phyloP scores from a whole-genome alignment of 495 filamentous ascomycete species.

The Neurospora sublineolata region DNA sequence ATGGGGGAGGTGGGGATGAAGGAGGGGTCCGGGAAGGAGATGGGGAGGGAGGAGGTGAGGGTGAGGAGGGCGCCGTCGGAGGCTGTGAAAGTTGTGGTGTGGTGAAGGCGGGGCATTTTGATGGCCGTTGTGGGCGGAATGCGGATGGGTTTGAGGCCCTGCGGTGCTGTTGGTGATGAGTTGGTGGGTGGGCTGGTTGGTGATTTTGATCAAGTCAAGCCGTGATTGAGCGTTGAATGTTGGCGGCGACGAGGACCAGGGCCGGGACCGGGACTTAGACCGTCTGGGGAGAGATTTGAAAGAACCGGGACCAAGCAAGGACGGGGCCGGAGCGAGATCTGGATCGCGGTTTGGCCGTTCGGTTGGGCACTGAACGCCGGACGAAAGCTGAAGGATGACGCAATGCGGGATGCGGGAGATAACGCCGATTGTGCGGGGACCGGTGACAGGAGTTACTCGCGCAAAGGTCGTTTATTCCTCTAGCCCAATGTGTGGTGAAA shows the following conservation, averaged over 20 bases:
- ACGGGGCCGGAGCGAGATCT: neutral
- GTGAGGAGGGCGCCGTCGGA: slow-evolving; percentile 23
- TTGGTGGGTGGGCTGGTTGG: too few species aligned
- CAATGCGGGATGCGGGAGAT: neutral
- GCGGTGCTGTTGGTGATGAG: too few species aligned
- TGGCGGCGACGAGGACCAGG: too few species aligned
- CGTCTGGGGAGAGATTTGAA: neutral
- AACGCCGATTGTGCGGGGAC: neutral
- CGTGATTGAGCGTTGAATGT: neutral
- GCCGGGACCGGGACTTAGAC: neutral
- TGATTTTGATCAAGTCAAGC: neutral
- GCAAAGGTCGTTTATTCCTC: neutral
- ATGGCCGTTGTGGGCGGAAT: neutral
- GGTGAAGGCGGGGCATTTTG: neutral
- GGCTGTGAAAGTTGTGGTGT: slow-evolving; percentile 13
- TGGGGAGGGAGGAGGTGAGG: slow-evolving; percentile 20
- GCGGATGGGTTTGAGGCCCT: neutral
- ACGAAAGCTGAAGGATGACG: neutral
- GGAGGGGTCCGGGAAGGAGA: neutral
- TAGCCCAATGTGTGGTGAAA: neutral
- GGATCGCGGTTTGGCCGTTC: neutral
- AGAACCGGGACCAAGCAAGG: neutral
- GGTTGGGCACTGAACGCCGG: neutral
- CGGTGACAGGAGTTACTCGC: neutral
- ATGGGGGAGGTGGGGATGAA: neutral